Evolutionary conservation across 148 eudicot genomes (phyloP).

Genomic region (Talinum fruticosum): DNA sequence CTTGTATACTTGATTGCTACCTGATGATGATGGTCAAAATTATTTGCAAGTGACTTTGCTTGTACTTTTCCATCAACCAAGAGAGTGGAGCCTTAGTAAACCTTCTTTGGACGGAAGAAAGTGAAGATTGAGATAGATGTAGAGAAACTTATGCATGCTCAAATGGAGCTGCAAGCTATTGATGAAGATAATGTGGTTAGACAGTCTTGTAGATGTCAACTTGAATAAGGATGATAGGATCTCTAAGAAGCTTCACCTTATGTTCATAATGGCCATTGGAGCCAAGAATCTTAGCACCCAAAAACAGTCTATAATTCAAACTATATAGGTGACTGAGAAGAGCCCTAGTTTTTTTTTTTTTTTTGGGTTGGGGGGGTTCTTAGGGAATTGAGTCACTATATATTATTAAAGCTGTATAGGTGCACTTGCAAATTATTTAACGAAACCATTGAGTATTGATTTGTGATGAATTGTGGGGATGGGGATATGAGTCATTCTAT

Average conservation of each 20-base stretch:
- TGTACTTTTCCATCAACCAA: neutral
- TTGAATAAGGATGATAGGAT: neutral
- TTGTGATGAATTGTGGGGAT: too few relatives aligned
- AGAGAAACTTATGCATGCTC: neutral
- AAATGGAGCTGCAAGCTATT: neutral
- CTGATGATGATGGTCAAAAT: slow-evolving; percentile 1
- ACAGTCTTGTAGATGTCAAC: neutral
- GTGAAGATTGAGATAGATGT: neutral
- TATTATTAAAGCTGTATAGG: too few relatives aligned
- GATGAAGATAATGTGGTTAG: neutral
- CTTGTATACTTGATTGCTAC: neutral
- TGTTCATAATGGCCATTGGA: too few relatives aligned
- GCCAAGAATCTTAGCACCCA: neutral
- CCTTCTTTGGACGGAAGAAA: neutral
- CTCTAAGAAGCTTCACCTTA: neutral
- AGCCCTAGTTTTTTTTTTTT: too few relatives aligned
- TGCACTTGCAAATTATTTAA: too few relatives aligned
- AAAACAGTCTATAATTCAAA: neutral
- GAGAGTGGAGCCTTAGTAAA: neutral
- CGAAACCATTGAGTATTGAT: too few relatives aligned
- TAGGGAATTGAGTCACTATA: too few relatives aligned
- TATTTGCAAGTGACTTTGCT: neutral
- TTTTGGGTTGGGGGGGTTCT: too few relatives aligned
- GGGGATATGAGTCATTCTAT: too few relatives aligned
- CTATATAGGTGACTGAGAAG: neutral